Percentiles rank a stretch among this genome's conserved stretches.
These are phyloP conservation scores for Rhizoclosmatium globosum DNA, from an alignment of 192 early-diverging fungal genomes.

Conservation along the genomic window DNA sequence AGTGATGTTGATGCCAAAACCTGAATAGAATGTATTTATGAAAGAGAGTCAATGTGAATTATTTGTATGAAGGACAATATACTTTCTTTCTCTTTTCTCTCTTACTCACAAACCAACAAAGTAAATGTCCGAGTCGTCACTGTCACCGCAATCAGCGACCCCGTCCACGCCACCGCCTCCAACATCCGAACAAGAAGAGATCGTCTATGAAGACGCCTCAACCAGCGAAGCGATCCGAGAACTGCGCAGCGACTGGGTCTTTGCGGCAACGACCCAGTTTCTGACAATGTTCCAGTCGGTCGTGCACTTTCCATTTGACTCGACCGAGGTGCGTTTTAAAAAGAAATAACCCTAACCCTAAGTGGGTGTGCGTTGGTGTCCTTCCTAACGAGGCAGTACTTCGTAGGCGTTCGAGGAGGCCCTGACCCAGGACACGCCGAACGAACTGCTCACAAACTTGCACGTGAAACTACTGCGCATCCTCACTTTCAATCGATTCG, in stretches of 20 bases:
- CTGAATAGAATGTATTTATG: no score
- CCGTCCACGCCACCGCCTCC: no score
- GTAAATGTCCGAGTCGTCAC: no score
- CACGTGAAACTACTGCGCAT: conserved; percentile 56
- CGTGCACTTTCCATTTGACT: conserved; percentile 41
- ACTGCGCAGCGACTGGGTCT: conserved; percentile 66
- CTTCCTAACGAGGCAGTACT: neutral
- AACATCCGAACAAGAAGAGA: no score
- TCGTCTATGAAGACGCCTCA: no score
- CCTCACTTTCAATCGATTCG: conserved; percentile 59
- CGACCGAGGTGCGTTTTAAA: conserved; percentile 57
- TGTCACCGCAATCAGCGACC: no score
- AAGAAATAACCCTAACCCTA: neutral
- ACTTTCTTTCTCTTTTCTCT: no score
- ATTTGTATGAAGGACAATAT: no score
- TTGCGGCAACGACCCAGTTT: conserved; percentile 77
- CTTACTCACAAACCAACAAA: no score
- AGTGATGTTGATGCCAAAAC: no score
- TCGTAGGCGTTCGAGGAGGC: conserved; percentile 44
- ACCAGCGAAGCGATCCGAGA: neutral
- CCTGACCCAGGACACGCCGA: conserved; percentile 25
- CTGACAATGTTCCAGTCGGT: conserved; percentile 68
- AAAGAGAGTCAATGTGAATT: no score
- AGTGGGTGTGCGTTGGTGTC: neutral
- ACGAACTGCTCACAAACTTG: conserved; percentile 43